Conservation (phyloP, 371 early-diverging fungal species). For the Mucor lusitanicus region DNA sequence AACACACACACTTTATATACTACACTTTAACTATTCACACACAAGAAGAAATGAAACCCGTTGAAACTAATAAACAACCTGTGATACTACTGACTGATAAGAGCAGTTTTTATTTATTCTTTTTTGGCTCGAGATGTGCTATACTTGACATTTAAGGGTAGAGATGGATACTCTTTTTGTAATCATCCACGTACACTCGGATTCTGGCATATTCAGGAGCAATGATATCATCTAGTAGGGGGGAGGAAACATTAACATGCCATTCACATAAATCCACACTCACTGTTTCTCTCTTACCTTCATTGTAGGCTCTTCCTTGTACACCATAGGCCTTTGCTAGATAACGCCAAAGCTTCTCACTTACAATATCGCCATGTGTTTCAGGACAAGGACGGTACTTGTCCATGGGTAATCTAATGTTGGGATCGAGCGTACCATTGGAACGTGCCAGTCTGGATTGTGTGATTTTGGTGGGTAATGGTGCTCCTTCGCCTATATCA, state of each 20-base stretch:
- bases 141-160: conserved; percentile 26
- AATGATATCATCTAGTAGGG: conserved; percentile 34
- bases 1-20: too few species aligned
- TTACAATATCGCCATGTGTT: conserved; percentile 49
- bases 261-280: too few species aligned
- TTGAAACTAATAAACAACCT: neutral
- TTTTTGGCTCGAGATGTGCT: neutral
- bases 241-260: neutral
- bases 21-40: too few species aligned
- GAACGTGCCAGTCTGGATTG: conserved; percentile 38
- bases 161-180: conserved; percentile 42
- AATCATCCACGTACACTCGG: conserved; percentile 46
- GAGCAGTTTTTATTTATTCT: neutral
- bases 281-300: conserved; percentile 26
- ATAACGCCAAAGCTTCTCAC: conserved; percentile 42
- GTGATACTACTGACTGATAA: neutral
- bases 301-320: conserved; percentile 42
- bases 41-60: neutral
- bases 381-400: conserved; percentile 50
- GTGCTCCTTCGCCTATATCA: conserved; percentile 41
- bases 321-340: conserved; percentile 43
- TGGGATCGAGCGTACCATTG: conserved; percentile 44
- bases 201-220: conserved; percentile 47
- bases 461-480: conserved; percentile 37
- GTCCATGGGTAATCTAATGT: conserved; percentile 44